phyloP scores from a whole-genome alignment of 164 flowering plant species.

The Magnolia changhungtana region DNA sequence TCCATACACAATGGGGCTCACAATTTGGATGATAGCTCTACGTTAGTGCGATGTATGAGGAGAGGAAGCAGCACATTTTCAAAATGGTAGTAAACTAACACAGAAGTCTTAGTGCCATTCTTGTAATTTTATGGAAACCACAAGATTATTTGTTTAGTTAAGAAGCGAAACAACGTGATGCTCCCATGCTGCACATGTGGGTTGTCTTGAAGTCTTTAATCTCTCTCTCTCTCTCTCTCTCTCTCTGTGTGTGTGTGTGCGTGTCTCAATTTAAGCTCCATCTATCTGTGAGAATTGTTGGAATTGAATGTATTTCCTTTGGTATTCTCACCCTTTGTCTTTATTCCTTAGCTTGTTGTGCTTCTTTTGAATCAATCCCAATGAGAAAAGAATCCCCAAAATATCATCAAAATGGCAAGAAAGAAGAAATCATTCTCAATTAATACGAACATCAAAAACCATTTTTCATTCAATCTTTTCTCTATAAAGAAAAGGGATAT shows the following conservation, averaged over 20 bases:
- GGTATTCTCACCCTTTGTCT: background rate
- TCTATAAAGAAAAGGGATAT: background rate
- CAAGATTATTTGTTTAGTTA: too few species aligned
- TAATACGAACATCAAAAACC: background rate
- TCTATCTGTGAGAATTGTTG: background rate
- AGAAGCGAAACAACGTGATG: too few species aligned
- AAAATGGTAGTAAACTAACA: too few species aligned
- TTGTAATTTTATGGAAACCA: background rate
- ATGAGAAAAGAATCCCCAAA: background rate
- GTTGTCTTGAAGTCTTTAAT: background rate
- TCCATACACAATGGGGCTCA: too few species aligned
- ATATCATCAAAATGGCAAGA: background rate
- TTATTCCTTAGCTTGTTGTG: background rate
- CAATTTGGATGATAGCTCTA: too few species aligned
- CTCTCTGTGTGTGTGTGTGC: too few species aligned
- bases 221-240: too few species aligned
- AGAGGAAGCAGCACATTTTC: too few species aligned
- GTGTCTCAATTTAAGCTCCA: background rate
- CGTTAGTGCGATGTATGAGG: too few species aligned
- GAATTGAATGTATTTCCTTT: background rate
- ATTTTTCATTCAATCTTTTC: background rate
- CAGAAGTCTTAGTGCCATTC: background rate
- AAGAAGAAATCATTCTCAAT: background rate
- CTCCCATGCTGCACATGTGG: background rate
- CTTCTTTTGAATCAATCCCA: background rate